Base-by-base conservation (phyloP, 148 eudicot species). In the Persicaria maculosa region DNA sequence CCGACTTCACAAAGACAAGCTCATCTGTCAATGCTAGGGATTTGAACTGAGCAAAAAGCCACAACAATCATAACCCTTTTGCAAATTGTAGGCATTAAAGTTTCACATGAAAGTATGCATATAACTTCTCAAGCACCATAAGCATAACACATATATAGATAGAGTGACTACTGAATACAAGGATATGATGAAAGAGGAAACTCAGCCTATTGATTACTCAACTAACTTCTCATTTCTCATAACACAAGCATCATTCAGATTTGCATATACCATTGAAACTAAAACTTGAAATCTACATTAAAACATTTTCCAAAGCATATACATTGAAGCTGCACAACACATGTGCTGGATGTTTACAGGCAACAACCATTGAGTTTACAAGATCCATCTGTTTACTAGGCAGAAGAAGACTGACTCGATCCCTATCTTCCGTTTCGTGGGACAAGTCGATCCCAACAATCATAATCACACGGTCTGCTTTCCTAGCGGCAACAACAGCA, bases 371-470 rank as follows among this genome's bases (percentile, higher is more conserved):
- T 44, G 86, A 52, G 68, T 84, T 84, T n/a, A 96, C 84, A 20
- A 96, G 92, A 53, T 79, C 86, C 85, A 68, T 84, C 83, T 96
- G 97, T 89, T 86, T 83, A 54, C 97, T 97, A 31, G 99, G 99
- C 68, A 92, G 85, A 77, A 92, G 93, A 79, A 96, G 96, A 79
- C 86, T 96, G 73, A 82, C 83, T 75, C 99, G 82, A 69, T 96
- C 99, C 67, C 15, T 87, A 43, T 92, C 99, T 87, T 96, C 99
- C 17, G 84, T 90, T 89, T 96, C 99, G 81, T 90, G 97, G 64
- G 97, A 84, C 82, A 96, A 86, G 82, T 96, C 97, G 72, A 96
- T 55, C 3, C 99, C 99, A 81, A 87, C 90, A 55, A 92, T 89
- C 69, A 96, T 73, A 77, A 96, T 79, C 46, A 96, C 97, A 79